Evolutionary conservation across 805 yeast species (phyloP).

Genomic region (Yamadazyma philogaea): DNA sequence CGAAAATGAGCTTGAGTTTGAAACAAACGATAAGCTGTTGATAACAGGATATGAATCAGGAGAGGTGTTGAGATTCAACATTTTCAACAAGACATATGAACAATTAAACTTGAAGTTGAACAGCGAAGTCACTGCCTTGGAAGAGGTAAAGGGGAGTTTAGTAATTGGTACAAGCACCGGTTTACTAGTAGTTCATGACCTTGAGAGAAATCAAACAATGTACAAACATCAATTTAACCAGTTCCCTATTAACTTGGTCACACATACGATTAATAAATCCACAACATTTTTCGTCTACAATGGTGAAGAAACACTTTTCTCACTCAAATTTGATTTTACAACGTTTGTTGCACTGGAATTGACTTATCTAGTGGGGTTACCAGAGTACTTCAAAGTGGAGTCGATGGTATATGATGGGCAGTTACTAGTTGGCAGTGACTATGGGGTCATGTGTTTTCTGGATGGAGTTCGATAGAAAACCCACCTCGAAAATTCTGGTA

Average conservation of each 20-base stretch:
- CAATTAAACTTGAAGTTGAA: conserved; percentile 1
- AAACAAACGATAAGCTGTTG: conserved; percentile 42
- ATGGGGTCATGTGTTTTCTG: conserved; percentile 4
- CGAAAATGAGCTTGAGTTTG: conserved; percentile 36
- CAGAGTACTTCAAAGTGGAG: conserved; percentile 21
- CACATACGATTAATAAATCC: neutral
- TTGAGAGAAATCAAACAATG: neutral
- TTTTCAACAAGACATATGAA: conserved; percentile 14
- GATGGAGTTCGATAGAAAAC: neutral
- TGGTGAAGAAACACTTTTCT: conserved; percentile 26
- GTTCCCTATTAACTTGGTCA: conserved; percentile 3
- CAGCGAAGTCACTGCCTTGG: conserved; percentile 16
- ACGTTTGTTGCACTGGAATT: conserved; percentile 5
- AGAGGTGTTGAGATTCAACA: conserved; percentile 21
- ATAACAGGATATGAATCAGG: conserved; percentile 45
- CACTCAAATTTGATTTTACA: conserved; percentile 11
- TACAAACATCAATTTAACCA: conserved; percentile 9
- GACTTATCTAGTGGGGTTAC: conserved; percentile 22
- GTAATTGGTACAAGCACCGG: conserved; percentile 23
- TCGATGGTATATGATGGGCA: conserved; percentile 11
- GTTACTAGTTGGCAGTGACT: conserved; percentile 14
- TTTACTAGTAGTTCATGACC: conserved; percentile 15
- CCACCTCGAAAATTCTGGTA: conserved; percentile 1
- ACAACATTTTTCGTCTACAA: conserved; percentile 16
- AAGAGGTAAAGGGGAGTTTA: conserved; percentile 10